Evolutionary conservation across 2,329 filamentous ascomycete genomes (phyloP), one percentile per base, ranked within the genome.

Genomic region (Aspergillus vadensis): DNA sequence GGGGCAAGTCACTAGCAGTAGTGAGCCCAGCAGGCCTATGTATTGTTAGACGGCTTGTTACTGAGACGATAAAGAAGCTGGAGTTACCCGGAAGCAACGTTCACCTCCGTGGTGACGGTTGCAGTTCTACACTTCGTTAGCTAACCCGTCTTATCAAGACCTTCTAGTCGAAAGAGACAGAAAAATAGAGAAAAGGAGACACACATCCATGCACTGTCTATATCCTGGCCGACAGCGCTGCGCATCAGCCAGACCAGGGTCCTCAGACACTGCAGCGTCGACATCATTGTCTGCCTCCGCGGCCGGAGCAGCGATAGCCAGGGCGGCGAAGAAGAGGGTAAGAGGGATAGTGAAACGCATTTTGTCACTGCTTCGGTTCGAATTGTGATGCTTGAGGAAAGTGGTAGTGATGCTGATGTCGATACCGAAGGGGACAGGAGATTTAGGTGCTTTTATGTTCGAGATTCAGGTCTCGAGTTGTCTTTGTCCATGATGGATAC

Each of bases 291-390:
- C 49, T 19, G 27, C 49, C 36, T 47, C 56, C 7, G 39, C 38
- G 1, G 36, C 15, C 1, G 56, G 38, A 15, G 38, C 41, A 9
- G 49, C 56, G 7, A 58, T 19, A 3, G 49, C 56, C n/a, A 58
- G 27, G n/a, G 56, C 44, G 41, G 56, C 47, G 21, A 53, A 15
- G 3, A 58, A 17, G 30, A 58, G 56, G 27, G 49, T 23, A 15
- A 58, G 32, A 21, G 41, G 56, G 49, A 58, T 54, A 19, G 41
- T 44, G 39, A 58, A 58, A 17, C 56, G 56, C 56, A 58, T 58
- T 53, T 39, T 15, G 15, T 50, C 47, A 30, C 14, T 50, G 17
- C 5, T 17, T 36, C 4, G 30, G 3, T 19, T 12, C 2, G 3
- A 3, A 36, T 14, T 5, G 21, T 9, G 4, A n/a, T 25, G 15